phyloP scores from a whole-genome alignment of 768 basidiomycete species.

The Pleurotus pulmonarius region DNA sequence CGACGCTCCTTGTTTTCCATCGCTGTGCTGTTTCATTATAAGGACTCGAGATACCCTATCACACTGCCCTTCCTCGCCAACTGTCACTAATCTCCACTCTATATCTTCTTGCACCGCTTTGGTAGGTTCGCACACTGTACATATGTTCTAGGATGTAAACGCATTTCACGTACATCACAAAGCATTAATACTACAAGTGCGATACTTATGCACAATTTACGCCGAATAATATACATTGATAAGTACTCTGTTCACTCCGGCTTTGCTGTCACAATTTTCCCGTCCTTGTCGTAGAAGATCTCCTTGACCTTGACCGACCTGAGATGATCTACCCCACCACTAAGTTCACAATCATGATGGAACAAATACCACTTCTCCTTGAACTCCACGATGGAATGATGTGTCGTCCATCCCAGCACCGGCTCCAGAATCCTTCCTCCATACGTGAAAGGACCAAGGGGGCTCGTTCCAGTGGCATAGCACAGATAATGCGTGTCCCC shows the following conservation, averaged over 20 bases:
- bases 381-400: conserved; percentile 19
- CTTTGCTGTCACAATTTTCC: conserved; percentile 3
- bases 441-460: conserved; percentile 18
- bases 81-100: no score
- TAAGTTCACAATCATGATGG: conserved; percentile 17
- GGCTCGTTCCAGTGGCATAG: conserved; percentile 16
- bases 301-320: conserved; percentile 17
- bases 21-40: no score
- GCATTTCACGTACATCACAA: no score
- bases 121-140: no score
- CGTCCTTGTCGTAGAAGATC: conserved; percentile 15
- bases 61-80: no score
- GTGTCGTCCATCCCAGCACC: conserved; percentile 19
- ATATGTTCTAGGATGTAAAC: no score
- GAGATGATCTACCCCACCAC: conserved; percentile 16
- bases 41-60: no score
- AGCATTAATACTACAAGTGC: no score
- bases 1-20: no score
- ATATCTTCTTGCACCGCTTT: no score
- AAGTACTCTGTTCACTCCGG: neutral
- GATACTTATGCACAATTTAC: no score
- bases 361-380: conserved; percentile 16
- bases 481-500: conserved; percentile 19
- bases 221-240: no score
- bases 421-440: conserved; percentile 18